Evolutionary conservation across 1,284 basidiomycete genomes (phyloP).

Genomic region (Coniophora puteana): DNA sequence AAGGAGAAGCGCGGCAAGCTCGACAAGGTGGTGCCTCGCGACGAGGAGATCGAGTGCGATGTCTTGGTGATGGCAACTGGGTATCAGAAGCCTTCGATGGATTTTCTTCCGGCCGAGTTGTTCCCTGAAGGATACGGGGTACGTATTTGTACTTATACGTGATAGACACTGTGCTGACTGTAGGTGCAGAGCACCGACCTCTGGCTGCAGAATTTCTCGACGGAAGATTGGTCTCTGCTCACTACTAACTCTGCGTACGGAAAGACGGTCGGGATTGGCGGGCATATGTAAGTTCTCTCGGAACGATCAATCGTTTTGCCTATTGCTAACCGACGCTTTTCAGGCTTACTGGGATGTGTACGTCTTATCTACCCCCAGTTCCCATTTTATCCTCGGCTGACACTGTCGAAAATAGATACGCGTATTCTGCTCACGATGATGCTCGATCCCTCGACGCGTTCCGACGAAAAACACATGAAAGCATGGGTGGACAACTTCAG

Average conservation of each 20-base stretch:
- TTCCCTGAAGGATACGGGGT: constrained; percentile 60
- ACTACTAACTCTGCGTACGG: constrained; percentile 57
- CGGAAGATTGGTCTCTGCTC: constrained; percentile 54
- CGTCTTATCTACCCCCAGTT: no score
- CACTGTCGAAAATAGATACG: no score
- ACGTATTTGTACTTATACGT: no score
- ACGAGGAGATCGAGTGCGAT: constrained; percentile 42
- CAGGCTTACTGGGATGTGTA: neutral
- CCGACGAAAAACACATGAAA: constrained; percentile 53
- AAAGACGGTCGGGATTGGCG: constrained; percentile 38
- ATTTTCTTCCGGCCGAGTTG: constrained; percentile 53
- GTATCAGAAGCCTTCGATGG: constrained; percentile 50
- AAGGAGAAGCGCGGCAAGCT: constrained; percentile 7
- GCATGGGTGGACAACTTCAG: constrained; percentile 53
- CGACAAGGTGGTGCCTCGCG: neutral
- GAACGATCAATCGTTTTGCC: constrained; percentile 31
- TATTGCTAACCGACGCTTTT: neutral
- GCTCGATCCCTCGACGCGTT: constrained; percentile 49
- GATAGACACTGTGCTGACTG: no score
- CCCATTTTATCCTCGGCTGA: no score
- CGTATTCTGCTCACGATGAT: constrained; percentile 57
- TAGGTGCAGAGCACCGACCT: constrained; percentile 54
- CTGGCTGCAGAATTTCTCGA: constrained; percentile 63
- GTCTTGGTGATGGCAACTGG: constrained; percentile 62
- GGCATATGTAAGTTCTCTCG: constrained; percentile 41